Conservation (phyloP, 495 filamentous ascomycete species). For the Filosporella fistucella region DNA sequence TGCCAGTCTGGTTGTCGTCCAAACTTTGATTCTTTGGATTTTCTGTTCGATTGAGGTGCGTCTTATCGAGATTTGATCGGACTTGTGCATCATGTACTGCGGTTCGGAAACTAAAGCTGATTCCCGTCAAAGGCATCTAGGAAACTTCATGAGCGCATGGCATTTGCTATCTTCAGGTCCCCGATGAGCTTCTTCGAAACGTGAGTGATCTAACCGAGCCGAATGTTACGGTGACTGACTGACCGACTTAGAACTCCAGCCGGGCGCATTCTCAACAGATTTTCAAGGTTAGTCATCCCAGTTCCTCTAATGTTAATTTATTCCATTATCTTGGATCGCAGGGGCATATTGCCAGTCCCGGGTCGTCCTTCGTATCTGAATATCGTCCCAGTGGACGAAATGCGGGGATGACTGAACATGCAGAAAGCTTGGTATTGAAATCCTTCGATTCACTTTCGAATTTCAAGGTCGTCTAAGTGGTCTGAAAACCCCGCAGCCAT, state of each 20-base stretch:
- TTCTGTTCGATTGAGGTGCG: slow-evolving; percentile 89
- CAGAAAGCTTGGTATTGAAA: slow-evolving; percentile 1
- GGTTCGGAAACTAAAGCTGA: slow-evolving; percentile 25
- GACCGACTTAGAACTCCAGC: slow-evolving; percentile 72
- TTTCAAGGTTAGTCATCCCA: slow-evolving; percentile 65
- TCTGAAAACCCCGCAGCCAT: background rate
- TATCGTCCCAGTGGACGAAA: background rate
- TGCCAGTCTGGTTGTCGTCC: slow-evolving; percentile 77
- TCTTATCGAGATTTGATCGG: slow-evolving; percentile 2
- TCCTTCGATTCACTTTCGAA: background rate
- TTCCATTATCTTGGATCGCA: too few species aligned
- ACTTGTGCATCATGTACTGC: slow-evolving; percentile 13
- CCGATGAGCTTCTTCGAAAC: slow-evolving; percentile 99
- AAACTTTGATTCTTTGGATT: slow-evolving; percentile 96
- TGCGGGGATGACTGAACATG: slow-evolving; percentile 6
- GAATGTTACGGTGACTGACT: slow-evolving; percentile 5
- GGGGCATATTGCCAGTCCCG: background rate
- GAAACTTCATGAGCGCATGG: slow-evolving; percentile 98
- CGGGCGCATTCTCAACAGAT: slow-evolving; percentile 92
- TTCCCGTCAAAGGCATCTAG: slow-evolving; percentile 58
- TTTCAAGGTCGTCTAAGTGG: slow-evolving; percentile 6
- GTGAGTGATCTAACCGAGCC: background rate
- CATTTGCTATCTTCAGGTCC: slow-evolving; percentile 93
- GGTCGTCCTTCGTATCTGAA: background rate
- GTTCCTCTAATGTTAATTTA: background rate